Percentiles rank a stretch among this genome's conserved stretches.
phyloP scores from a whole-genome alignment of 805 yeast genomes.

The Teunomyces tritomae region DNA sequence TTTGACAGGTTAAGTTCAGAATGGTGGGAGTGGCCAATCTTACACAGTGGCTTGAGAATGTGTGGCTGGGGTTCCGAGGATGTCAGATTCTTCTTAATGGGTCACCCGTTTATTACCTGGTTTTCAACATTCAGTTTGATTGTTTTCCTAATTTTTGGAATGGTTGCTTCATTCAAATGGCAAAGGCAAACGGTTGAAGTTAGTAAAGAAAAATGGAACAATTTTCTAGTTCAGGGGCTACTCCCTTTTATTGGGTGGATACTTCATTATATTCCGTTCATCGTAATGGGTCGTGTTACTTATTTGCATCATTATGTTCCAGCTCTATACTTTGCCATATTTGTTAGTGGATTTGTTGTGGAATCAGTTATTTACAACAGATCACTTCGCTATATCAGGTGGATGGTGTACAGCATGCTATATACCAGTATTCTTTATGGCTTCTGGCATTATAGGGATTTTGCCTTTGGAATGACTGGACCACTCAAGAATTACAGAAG shows the following conservation, averaged over 20 bases:
- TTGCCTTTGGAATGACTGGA: conserved; percentile 76
- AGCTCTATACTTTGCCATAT: conserved; percentile 36
- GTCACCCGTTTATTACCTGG: conserved; percentile 81
- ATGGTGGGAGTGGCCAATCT: conserved; percentile 85
- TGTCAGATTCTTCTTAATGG: conserved; percentile 62
- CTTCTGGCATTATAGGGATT: conserved; percentile 61
- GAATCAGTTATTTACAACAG: conserved; percentile 19
- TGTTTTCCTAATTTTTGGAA: conserved; percentile 17
- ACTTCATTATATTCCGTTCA: conserved; percentile 40
- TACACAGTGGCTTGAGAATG: conserved; percentile 69
- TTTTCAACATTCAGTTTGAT: conserved; percentile 27
- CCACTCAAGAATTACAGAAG: conserved; percentile 25
- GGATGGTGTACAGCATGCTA: conserved; percentile 39
- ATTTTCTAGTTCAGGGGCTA: conserved; percentile 27
- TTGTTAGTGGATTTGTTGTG: conserved; percentile 19
- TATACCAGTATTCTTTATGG: conserved; percentile 53
- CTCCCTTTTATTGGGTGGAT: conserved; percentile 41
- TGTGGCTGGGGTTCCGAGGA: conserved; percentile 63
- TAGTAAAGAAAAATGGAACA: conserved; percentile 25
- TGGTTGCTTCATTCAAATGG: conserved; percentile 23
- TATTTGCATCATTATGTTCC: conserved; percentile 46
- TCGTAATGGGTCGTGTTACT: conserved; percentile 43
- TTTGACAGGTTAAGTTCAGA: conserved; percentile 66
- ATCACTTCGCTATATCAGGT: conserved; percentile 12
- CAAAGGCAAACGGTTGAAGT: conserved; percentile 29